Evolutionary conservation across 2,329 filamentous ascomycete species (phyloP), one percentile per base, ranked within the genome.

Genomic region (Intubia oerlemansii): DNA sequence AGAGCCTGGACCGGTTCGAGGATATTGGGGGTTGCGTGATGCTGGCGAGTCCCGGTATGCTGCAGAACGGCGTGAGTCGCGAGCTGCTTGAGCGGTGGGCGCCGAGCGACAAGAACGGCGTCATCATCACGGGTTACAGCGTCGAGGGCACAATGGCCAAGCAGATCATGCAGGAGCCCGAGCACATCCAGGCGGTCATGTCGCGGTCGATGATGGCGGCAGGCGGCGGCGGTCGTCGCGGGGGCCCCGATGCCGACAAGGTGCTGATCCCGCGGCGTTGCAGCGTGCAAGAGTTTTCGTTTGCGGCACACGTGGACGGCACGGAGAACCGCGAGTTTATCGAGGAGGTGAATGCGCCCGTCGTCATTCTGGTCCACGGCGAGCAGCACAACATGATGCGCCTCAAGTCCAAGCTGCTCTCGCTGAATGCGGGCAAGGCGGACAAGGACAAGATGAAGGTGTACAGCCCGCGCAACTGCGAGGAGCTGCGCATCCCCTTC

Each of bases 91-190:
- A 98, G 54, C 59, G 85, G 41, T 98, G 88, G 88, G 85, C 85
- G 2, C 88, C 88, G 1, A 91, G 80, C 50, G 77, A 88, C 37
- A 84, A 88, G 49, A 98, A 98, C 44, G 88, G 85, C n/a, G 81
- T 98, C 24, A 78, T 98, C 41, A 92, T 98, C 49, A 98, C 88
- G 0, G 88, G 88, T 46, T 98, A 98, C 54, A 93, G 82, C 35
- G 85, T 98, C 7, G 88, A 98, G 51, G 88, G 88, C 5, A 98
- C 88, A 1, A 95, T 98, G 85, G 88, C 82, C 4, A 85, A 92
- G 50, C 72, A 88, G 42, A 79, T 98, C 36, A 75, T 95, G 53
- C 80, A 85, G 39, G 88, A 95, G 46, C 88, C 88, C 0, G 84
- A 93, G 35, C 74, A 82, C 42, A 95, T 98, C 33, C 82, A 82